Evolutionary conservation across 257 asterid genomes (phyloP), one percentile per base, ranked within the genome.

Genomic region (Solanum chiquidenum): DNA sequence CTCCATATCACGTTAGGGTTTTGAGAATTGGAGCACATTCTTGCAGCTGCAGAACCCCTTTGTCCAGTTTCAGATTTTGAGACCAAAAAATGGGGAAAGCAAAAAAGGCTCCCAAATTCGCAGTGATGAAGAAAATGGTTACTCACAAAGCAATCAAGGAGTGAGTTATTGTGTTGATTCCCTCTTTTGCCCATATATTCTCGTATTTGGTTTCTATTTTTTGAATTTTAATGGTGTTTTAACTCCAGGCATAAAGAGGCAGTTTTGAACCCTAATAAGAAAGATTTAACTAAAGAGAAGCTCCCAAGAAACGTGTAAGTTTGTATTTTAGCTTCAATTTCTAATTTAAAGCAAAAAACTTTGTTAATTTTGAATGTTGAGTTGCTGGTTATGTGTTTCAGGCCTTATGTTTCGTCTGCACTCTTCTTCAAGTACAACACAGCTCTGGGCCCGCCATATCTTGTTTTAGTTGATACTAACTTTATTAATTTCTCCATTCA

Each of bases 401-500:
- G 99, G 31, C 99, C 99, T 12, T 94, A 95, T 76, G 95, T 95
- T 89, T 93, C 99, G 2, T 94, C 99, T 42, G 98, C 99, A 3
- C 98, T 97, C 49, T 97, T 90, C 91, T 96, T 96, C 94, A 91
- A 87, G 91, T 91, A 97, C 88, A 97, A 97, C 91, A 92, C 99
- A 66, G 99, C 98, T 0, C 87, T 97, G 91, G 99, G 99, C 38
- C 99, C 98, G 12, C 99, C 99, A 1, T 97, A 97, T 42, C 92
- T 93, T 71, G 98, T 97, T 87, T 87, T 97, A 91, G 96, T 97
- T 34, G 99, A 97, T 93, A 97, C 99, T 84, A 97, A 97, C 91
- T 96, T 97, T 91, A 97, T 97, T 86, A 97, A 97, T 90, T 94
- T 94, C 93, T 97, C 99, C 90, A 97, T 97, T 88, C 99, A 95